Evolutionary conservation across 2,329 filamentous ascomycete genomes (phyloP).

Genomic region (Clarireedia monteithiana): DNA sequence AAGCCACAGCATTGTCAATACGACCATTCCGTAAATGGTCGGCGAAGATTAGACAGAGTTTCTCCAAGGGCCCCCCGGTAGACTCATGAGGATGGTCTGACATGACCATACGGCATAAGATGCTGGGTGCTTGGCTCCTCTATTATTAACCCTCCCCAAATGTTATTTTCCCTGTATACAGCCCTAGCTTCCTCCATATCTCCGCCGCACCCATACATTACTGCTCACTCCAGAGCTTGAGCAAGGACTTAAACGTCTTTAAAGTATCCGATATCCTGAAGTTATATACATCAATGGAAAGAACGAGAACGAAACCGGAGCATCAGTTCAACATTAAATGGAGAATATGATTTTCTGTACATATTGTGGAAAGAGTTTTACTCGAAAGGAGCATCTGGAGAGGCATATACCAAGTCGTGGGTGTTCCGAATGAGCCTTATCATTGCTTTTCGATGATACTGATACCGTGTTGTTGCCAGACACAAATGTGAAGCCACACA

Average conservation of each 20-base stretch:
- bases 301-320: not conserved
- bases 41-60: slow-evolving; percentile 4
- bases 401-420: slow-evolving; percentile 45
- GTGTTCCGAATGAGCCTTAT: slow-evolving; percentile 17
- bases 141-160: slow-evolving; percentile 2
- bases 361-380: slow-evolving; percentile 48
- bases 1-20: slow-evolving; percentile 9
- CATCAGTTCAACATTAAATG: not conserved
- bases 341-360: slow-evolving; percentile 40
- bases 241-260: not conserved
- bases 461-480: slow-evolving; percentile 30
- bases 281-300: slow-evolving; percentile 3
- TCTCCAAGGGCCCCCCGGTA: not conserved
- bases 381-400: slow-evolving; percentile 49
- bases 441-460: not conserved
- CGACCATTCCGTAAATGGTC: slow-evolving; percentile 6
- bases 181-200: not conserved
- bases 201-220: not conserved
- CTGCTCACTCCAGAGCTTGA: not conserved
- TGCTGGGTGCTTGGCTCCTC: not conserved
- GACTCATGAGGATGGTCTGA: not conserved
- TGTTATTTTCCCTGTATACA: not conserved
- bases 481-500: slow-evolving; percentile 47
- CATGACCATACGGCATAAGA: slow-evolving; percentile 1
- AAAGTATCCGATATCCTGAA: not conserved